Evolutionary conservation across 106 monocot species (phyloP).

Genomic region (Apostasia shenzhenica): DNA sequence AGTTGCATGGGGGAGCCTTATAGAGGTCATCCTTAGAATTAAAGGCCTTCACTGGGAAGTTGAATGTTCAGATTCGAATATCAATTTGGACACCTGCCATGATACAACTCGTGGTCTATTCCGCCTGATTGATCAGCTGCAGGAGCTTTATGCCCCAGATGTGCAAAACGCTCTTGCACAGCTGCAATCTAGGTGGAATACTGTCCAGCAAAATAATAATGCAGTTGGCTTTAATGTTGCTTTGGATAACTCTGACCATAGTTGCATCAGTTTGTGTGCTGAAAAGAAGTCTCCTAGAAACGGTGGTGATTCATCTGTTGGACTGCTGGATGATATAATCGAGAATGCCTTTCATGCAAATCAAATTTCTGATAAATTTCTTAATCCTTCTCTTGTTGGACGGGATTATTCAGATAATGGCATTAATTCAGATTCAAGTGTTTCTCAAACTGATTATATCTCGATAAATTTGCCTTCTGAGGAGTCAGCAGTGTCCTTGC

Average conservation of each 20-base stretch:
- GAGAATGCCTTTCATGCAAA: conserved; percentile 68
- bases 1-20: conserved; percentile 53
- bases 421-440: not conserved
- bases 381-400: not conserved
- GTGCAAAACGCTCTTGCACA: conserved; percentile 71
- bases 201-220: conserved; percentile 28
- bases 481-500: not conserved
- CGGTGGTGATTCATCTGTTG: conserved; percentile 23
- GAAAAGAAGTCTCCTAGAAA: conserved; percentile 10
- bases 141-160: conserved; percentile 89
- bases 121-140: conserved; percentile 58
- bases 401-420: conserved; percentile 2
- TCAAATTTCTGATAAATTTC: not conserved
- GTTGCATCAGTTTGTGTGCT: conserved; percentile 11
- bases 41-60: conserved; percentile 59
- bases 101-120: conserved; percentile 72
- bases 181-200: conserved; percentile 90
- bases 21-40: conserved; percentile 58
- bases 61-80: conserved; percentile 66
- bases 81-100: conserved; percentile 54
- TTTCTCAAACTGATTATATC: conserved; percentile 2
- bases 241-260: conserved; percentile 6
- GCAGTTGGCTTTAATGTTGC: conserved; percentile 14
- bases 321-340: conserved; percentile 78
- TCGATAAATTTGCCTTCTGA: conserved; percentile 17